Evolutionary conservation across 139 green algal genomes (phyloP).

Genomic region (Coelastrella sp.): DNA sequence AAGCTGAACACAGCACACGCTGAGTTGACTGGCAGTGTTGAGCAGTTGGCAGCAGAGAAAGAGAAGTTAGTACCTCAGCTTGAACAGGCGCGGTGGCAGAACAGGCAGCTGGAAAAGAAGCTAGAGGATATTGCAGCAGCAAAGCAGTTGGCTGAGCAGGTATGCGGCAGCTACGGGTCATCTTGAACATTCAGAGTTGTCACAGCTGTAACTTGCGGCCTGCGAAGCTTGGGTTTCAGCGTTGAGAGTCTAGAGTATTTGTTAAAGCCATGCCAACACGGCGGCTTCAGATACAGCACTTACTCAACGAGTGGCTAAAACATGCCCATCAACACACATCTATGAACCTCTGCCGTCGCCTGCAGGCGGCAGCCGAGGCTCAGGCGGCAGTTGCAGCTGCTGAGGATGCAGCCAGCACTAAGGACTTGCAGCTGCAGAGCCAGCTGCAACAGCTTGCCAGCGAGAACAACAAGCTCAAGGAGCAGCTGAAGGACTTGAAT

Average conservation of each 20-base stretch:
- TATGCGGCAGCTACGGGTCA: not conserved
- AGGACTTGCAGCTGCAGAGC: not conserved
- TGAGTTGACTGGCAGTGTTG: not conserved
- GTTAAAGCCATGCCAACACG: too few species aligned
- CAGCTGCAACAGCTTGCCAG: constrained; percentile 18
- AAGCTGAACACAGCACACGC: not conserved
- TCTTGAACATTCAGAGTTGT: not conserved
- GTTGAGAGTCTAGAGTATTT: too few species aligned
- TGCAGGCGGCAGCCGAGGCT: not conserved
- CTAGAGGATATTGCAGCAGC: constrained; percentile 51
- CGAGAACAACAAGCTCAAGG: constrained; percentile 19
- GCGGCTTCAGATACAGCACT: too few species aligned
- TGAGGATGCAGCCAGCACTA: constrained; percentile 16
- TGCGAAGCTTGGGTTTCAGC: too few species aligned
- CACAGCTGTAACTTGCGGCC: too few species aligned
- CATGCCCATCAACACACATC: not conserved
- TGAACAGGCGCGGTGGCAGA: constrained; percentile 67
- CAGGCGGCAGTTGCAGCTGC: not conserved
- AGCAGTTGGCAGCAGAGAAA: constrained; percentile 39
- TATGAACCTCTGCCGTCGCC: not conserved
- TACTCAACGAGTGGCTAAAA: not conserved
- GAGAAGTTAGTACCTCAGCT: constrained; percentile 54
- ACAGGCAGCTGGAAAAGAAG: constrained; percentile 63
- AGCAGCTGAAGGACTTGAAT: constrained; percentile 38
- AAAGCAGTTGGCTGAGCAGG: constrained; percentile 36